These are phyloP conservation scores for Colletotrichum eremochloae DNA, from an alignment of 2,329 filamentous ascomycete genomes.

Conservation along the genomic window DNA sequence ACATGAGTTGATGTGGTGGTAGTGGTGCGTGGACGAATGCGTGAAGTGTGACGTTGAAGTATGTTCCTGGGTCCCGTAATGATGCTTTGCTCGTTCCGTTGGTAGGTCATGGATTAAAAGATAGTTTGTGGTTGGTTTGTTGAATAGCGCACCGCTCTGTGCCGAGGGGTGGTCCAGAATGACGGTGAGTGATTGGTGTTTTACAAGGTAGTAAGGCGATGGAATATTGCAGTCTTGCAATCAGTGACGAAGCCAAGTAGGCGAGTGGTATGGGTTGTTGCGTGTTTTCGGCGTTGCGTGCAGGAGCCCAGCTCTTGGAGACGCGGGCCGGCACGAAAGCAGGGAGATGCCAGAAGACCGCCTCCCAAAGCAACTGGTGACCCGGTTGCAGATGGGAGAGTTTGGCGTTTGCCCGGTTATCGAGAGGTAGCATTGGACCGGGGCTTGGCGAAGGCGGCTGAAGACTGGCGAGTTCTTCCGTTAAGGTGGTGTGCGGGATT, in stretches of 20 bases:
- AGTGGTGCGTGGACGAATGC: not conserved
- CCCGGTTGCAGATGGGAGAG: not conserved
- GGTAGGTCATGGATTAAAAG: constrained; percentile 41
- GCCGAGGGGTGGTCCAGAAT: constrained; percentile 8
- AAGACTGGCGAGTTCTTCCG: constrained; percentile 11
- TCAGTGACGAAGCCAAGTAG: constrained; percentile 35
- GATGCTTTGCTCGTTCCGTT: constrained; percentile 40
- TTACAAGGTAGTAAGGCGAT: constrained; percentile 28
- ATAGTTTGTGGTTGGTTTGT: constrained; percentile 13
- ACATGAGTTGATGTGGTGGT: constrained; percentile 13
- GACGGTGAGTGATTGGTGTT: not conserved
- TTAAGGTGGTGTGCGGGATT: not conserved
- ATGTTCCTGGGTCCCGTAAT: constrained; percentile 34
- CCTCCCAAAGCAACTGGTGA: not conserved
- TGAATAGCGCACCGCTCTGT: not conserved
- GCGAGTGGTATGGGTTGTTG: constrained; percentile 1
- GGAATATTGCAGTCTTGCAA: constrained; percentile 26
- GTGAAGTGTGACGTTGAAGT: constrained; percentile 25
- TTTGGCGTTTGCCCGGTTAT: constrained; percentile 5
- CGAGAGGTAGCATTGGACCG: constrained; percentile 14
- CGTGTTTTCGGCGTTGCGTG: constrained; percentile 20
- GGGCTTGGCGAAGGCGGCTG: constrained; percentile 18
- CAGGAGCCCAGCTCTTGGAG: constrained; percentile 38
- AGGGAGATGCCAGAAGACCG: not conserved
- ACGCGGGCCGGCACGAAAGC: constrained; percentile 39